Base-by-base conservation (phyloP, 164 flowering plant genomes). In the Pachysandra terminalis region DNA sequence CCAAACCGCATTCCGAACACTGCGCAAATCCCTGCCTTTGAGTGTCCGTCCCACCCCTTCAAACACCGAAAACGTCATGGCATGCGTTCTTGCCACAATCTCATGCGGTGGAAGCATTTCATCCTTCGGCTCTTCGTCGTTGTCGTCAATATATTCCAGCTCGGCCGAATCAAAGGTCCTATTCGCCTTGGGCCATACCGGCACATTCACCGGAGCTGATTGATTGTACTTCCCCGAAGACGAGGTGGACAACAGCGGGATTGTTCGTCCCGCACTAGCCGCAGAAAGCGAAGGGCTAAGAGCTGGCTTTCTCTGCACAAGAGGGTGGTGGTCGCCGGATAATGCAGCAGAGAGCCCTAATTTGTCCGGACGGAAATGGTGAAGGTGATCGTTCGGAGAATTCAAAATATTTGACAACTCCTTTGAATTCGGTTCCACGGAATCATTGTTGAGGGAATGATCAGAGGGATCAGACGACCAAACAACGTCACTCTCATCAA, bases 11-110 rank as follows among this genome's bases (percentile, higher is more conserved):
- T 84, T 83, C 24, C 90, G 64, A 1, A 84, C 85, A 0, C 81
- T 67, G 5, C 85, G 74, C 59, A 86, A 73, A 71, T 86, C 90
- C 70, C 90, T 75, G 9, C 90, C 90, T 69, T 86, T 86, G 45
- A 86, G 83, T 21, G 90, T 86, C 77, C 90, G 65, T 1, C 90
- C 90, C n/a, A 68, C 85, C n/a, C 90, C 90, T 73, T 86, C 90
- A 28, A 86, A 77, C 67, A 86, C 85, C 45, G 90, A 86, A 65
- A 78, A 84, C 51, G 85, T 77, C 41, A 67, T 64, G 54, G 65
- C 64, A 40, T 78, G 84, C 21, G 87, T 78, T 68, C 81, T 75
- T 25, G 85, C 86, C 54, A 83, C 85, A 19, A 83, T 83, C 80
- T 82, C 85, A 66, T 85, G 89, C 45, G 89, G 89, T 12, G 89